phyloP scores from a whole-genome alignment of 129 eudicot genomes.

The Flaveria sonorensis region DNA sequence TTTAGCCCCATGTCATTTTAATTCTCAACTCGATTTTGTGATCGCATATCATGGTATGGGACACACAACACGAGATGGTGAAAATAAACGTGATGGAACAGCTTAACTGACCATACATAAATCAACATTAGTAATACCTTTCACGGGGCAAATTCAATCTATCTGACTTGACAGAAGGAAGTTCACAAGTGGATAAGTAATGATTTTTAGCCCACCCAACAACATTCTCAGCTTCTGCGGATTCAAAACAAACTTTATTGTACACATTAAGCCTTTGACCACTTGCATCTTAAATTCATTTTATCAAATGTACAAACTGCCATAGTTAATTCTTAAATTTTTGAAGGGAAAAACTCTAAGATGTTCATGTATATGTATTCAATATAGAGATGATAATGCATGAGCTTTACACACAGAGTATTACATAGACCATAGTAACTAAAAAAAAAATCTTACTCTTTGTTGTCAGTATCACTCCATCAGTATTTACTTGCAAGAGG shows the following conservation, averaged over 20 bases:
- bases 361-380: not conserved
- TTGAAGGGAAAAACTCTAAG: not conserved
- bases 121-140: constrained; percentile 53
- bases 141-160: constrained; percentile 71
- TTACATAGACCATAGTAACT: not conserved
- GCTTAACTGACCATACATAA: not conserved
- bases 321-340: not conserved
- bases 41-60: not conserved
- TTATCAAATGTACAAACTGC: constrained; percentile 45
- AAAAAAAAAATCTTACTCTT: constrained; percentile 29
- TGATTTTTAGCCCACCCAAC: constrained; percentile 98
- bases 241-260: constrained; percentile 3
- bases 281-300: constrained; percentile 9
- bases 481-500: constrained; percentile 76
- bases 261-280: constrained; percentile 13
- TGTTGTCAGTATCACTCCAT: constrained; percentile 69
- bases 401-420: not conserved
- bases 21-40: not conserved
- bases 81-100: not conserved
- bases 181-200: constrained; percentile 67
- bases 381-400: constrained; percentile 3
- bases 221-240: constrained; percentile 88
- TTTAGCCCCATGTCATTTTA: not conserved
- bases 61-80: constrained; percentile 4
- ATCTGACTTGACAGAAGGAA: constrained; percentile 72